Conservation (phyloP, 306 rosid genomes). For the Canavalia gladiata region DNA sequence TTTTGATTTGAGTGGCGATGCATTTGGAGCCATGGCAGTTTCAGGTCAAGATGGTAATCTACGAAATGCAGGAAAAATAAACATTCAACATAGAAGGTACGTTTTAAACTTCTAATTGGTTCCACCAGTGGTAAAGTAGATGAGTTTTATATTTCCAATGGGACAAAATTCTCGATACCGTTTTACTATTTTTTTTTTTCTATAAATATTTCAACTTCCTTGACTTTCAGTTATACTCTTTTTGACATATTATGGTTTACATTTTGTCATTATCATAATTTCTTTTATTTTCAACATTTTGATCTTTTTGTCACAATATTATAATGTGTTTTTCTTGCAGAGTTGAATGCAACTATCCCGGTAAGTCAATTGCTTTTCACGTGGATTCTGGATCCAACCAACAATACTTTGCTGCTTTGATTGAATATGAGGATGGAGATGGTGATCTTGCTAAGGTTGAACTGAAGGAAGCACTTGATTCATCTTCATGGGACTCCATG, state of each 20-base stretch:
- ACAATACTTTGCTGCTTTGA: constrained; percentile 60
- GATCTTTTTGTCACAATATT: not conserved
- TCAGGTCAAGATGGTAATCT: constrained; percentile 59
- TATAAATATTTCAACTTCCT: constrained; percentile 25
- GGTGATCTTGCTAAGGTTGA: constrained; percentile 66
- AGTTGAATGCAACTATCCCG: constrained; percentile 64
- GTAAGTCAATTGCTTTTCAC: constrained; percentile 56
- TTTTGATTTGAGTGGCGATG: constrained; percentile 85
- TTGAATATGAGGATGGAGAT: constrained; percentile 72
- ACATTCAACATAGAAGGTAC: constrained; percentile 72
- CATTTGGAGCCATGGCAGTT: constrained; percentile 89
- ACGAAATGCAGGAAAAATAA: constrained; percentile 63
- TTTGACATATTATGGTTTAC: not conserved
- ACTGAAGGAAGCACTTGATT: constrained; percentile 58
- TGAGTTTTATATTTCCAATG: not conserved
- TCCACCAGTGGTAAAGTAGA: not conserved
- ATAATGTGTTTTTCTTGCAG: constrained; percentile 41
- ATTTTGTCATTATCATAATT: not conserved
- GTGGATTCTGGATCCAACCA: constrained; percentile 74
- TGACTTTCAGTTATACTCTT: constrained; percentile 9
- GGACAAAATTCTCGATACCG: not conserved
- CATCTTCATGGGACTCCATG: constrained; percentile 69
- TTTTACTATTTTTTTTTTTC: not conserved
- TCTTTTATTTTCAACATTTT: not conserved
- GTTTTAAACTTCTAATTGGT: not conserved